Conservation (phyloP, 2,329 filamentous ascomycete species). For the Penicillium frequentans region DNA sequence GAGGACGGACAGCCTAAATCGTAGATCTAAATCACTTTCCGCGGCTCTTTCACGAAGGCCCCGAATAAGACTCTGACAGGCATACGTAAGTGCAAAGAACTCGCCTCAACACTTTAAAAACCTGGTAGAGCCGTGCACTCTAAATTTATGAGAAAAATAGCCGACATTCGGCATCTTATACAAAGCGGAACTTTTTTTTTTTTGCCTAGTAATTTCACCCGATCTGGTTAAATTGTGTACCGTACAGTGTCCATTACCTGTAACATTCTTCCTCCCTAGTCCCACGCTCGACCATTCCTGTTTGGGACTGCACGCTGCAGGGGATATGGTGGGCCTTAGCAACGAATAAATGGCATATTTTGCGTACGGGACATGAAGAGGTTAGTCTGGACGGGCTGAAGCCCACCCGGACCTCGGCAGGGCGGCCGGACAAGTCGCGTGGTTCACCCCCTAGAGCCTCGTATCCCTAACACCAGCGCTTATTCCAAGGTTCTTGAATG, state of each 20-base stretch:
- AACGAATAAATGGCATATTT: not conserved
- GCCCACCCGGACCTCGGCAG: slow-evolving; percentile 16
- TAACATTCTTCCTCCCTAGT: not conserved
- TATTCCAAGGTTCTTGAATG: too few species aligned
- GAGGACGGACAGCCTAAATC: too few species aligned
- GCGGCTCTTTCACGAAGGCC: too few species aligned
- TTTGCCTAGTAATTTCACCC: not conserved
- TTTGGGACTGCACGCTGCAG: not conserved
- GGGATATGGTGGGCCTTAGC: not conserved
- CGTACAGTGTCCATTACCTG: not conserved
- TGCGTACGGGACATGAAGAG: slow-evolving; percentile 5
- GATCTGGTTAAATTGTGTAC: not conserved
- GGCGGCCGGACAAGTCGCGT: slow-evolving; percentile 10
- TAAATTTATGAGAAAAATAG: not conserved
- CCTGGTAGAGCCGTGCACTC: not conserved
- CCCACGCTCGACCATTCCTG: not conserved
- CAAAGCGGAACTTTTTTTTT: not conserved
- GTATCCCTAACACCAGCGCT: not conserved
- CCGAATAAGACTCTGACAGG: too few species aligned
- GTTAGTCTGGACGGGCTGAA: slow-evolving; percentile 11
- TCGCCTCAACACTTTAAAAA: not conserved
- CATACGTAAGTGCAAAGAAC: not conserved
- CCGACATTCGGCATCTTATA: not conserved
- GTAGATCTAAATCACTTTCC: too few species aligned
- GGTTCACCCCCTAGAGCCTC: slow-evolving; percentile 1